phyloP scores from a whole-genome alignment of 2,329 filamentous ascomycete species.

The Lizonia empirigonia region DNA sequence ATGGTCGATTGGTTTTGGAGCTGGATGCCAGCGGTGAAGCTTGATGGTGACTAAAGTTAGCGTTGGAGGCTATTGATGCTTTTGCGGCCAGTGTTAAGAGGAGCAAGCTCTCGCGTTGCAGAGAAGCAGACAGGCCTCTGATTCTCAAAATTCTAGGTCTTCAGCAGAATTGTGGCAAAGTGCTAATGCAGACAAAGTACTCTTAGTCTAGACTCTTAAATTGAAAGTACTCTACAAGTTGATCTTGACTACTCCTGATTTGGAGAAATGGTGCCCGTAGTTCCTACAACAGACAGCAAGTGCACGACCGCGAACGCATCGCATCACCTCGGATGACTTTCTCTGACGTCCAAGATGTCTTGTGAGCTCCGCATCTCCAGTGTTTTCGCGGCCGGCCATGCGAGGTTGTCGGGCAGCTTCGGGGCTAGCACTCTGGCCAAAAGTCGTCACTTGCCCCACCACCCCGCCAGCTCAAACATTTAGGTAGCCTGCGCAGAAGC shows the following conservation, averaged over 20 bases:
- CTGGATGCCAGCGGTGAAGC: neutral
- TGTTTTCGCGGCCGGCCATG: slow-evolving; percentile 37
- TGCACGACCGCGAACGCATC: neutral
- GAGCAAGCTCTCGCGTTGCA: no score
- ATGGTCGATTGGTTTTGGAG: neutral
- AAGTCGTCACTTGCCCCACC: slow-evolving; percentile 29
- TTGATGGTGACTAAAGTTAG: neutral
- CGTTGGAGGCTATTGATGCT: neutral
- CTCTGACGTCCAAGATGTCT: slow-evolving; percentile 9
- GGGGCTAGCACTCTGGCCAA: slow-evolving; percentile 23
- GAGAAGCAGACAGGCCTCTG: no score
- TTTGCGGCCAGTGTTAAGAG: neutral
- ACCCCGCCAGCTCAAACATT: slow-evolving; percentile 38
- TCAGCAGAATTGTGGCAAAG: no score
- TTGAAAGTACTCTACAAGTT: no score
- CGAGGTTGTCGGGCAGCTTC: slow-evolving; percentile 16
- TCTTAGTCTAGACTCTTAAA: no score
- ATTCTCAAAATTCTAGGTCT: no score
- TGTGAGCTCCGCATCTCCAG: slow-evolving; percentile 30
- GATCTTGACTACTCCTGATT: no score
- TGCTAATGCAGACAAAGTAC: no score
- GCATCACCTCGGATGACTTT: slow-evolving; percentile 16
- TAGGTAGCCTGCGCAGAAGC: slow-evolving; percentile 22
- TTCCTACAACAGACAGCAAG: neutral
- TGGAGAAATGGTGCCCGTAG: no score